Percentiles rank a stretch among this genome's conserved stretches.
phyloP scores from a whole-genome alignment of 2,329 filamentous ascomycete genomes.

The Zasmidium cellare region DNA sequence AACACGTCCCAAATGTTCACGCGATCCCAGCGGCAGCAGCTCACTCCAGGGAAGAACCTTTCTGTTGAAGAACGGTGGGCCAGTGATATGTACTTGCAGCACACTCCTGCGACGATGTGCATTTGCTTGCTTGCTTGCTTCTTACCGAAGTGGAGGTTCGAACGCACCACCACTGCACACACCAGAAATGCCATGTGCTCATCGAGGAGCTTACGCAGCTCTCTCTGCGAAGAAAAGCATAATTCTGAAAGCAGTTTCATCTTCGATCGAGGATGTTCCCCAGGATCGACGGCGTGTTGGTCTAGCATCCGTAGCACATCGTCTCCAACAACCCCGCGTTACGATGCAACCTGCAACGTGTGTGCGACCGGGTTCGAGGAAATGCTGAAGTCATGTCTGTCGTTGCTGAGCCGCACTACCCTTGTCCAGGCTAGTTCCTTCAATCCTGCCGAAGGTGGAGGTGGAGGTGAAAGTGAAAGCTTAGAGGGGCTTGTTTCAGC shows the following conservation, averaged over 20 bases:
- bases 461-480: not conserved
- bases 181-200: not conserved
- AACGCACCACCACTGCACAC: not conserved
- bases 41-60: not conserved
- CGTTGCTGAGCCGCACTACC: too few species aligned
- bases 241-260: too few species aligned
- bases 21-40: not conserved
- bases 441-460: not conserved
- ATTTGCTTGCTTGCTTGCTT: not conserved
- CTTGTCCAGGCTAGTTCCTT: too few species aligned
- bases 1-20: not conserved
- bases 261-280: not conserved
- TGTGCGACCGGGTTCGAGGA: not conserved
- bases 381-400: not conserved
- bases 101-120: too few species aligned
- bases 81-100: not conserved
- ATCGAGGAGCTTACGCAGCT: not conserved
- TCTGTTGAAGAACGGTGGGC: not conserved
- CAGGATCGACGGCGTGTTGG: not conserved
- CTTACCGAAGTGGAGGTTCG: not conserved
- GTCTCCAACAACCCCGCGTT: not conserved
- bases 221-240: too few species aligned
- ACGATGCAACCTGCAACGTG: not conserved
- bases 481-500: not conserved
- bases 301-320: not conserved